Base-by-base conservation (phyloP, 1,284 basidiomycete genomes). In the Leccinum variabile region DNA sequence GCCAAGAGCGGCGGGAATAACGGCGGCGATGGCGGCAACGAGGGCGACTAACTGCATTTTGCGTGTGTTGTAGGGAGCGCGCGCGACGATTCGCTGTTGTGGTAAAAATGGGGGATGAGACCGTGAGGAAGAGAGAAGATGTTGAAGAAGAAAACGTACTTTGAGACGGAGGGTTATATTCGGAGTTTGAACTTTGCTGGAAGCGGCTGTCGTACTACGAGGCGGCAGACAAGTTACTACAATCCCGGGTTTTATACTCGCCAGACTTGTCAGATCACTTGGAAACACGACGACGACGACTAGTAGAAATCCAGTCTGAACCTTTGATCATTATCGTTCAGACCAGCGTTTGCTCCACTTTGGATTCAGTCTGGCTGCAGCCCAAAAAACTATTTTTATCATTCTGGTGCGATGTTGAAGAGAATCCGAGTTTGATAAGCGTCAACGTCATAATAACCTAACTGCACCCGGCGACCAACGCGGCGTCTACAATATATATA, bases 11-110 rank as follows among this genome's bases (percentile, higher is more conserved):
- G 77, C 75, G 44, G 84, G 80, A 50, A 82, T 66, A 62, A 82
- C 67, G 56, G 83, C 79, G 55, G 79, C 71, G 64, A 86, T 68
- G 59, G 83, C 79, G 61, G 79, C 68, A 56, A 78, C 69, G 67
- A 81, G 65, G 66, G 77, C 71, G 66, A 83, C 72, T 67, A 78
- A 80, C 75, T 84, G 86, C 86, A 89, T 89, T 60, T 78, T 62
- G 65, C 49, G 57, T 56, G 57, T 62, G 69, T 53, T 14, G 9
- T 30, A 69, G 68, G 46, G 69, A 69, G 70, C 46, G 50, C 46
- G 65, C 58, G 66, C 63, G 67, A 67, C 57, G 59, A 22, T 57
- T 69, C 68, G 64, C 65, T 32, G 10, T 22, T 13, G 46, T 49
- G 18, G 44, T 39, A 11, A 46, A 46, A 46, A 37, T 3, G 14